These are phyloP conservation scores for Candida sanyaensis DNA, from an alignment of 1,139 yeast species.

Conservation along the genomic window DNA sequence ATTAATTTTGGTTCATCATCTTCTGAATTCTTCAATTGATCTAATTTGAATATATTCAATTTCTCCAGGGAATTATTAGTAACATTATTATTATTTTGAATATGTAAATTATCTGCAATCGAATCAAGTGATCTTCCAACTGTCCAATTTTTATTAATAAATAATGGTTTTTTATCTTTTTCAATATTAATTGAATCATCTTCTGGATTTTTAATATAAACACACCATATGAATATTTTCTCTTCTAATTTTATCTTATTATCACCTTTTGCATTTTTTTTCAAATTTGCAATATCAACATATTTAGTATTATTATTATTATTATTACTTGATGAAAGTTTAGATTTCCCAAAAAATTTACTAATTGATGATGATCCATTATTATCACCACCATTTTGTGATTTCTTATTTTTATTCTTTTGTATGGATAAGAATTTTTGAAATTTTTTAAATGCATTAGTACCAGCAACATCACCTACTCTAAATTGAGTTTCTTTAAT, in stretches of 20 bases:
- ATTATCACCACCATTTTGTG: conserved; percentile 9
- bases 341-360: conserved; percentile 18
- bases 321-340: background rate
- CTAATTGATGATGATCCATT: conserved; percentile 11
- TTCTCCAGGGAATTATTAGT: conserved; percentile 44
- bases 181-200: conserved; percentile 32
- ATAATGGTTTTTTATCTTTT: conserved; percentile 42
- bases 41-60: conserved; percentile 45
- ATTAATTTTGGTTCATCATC: conserved; percentile 24
- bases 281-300: conserved; percentile 34
- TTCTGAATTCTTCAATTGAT: conserved; percentile 19
- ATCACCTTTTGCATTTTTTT: conserved; percentile 71
- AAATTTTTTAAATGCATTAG: conserved; percentile 48
- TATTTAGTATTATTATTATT: conserved; percentile 16
- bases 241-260: conserved; percentile 52
- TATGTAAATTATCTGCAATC: conserved; percentile 54
- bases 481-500: conserved; percentile 25
- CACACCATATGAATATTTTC: conserved; percentile 64
- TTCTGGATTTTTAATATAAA: conserved; percentile 34
- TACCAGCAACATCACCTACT: conserved; percentile 31
- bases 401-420: conserved; percentile 16
- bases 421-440: conserved; percentile 44
- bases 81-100: conserved; percentile 59
- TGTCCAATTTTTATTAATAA: conserved; percentile 65
- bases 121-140: conserved; percentile 78